Evolutionary conservation across 371 early-diverging fungal species (phyloP), one percentile per base, ranked within the genome.

Genomic region (Mucor sp.): DNA sequence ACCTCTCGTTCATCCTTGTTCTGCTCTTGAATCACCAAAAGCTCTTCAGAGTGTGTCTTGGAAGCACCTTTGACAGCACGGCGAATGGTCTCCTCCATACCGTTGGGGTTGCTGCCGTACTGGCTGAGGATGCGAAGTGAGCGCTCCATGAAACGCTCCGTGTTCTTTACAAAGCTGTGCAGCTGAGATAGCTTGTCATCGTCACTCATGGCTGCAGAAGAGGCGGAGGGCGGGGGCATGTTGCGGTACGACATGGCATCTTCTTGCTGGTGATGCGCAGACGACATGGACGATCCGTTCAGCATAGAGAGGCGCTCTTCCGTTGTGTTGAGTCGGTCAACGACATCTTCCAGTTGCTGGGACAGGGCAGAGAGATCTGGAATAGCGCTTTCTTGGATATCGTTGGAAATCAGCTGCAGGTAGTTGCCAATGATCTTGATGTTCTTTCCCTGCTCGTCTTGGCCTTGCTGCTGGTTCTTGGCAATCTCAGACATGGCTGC

Each of bases 51-150:
- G 9, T 80, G 75, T 3, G 69, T 69, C 27, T 83, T 80, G 35
- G 77, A 79, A 2, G 78, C 76, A 8, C 75, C 73, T 63, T 80
- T 83, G 27, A 83, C 74, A 1, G 81, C 79, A 19, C 79, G 74
- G 27, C 81, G 74, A 28, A 83, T 77, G 0, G 76, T 77, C 28
- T 80, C 81, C 59, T 83, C 83, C 55, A 80, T 65, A 8, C 75
- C 74, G 33, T 67, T 62, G 37, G 74, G 65, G 32, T 74, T 71
- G n/a, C 61, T 72, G 19, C 73, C 75, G 21, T 76, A 77, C 6
- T 72, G 71, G 37, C 74, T 75, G 15, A 83, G 61, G 19, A 80
- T 71, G 25, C 69, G 71, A 8, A 80, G 58, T 6, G 74, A 74
- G 11, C 77, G 77, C 30, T 78, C 79, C 70, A 83, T 80, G 27